phyloP scores from a whole-genome alignment of 352 stramenopile genomes.

The Phytophthora agathidicida region DNA sequence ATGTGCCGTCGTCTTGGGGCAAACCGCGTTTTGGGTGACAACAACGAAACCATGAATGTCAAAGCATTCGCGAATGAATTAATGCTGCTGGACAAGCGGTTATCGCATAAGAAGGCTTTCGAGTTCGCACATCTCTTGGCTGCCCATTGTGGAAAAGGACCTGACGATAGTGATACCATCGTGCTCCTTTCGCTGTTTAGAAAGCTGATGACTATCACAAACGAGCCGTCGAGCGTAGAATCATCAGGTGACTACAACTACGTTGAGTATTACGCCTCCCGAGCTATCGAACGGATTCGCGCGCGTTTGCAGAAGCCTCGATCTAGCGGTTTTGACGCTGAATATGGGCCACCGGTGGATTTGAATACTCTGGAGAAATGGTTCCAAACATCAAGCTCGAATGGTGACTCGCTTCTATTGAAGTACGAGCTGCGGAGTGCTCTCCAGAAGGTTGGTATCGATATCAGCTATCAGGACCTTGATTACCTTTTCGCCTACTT shows the following conservation, averaged over 20 bases:
- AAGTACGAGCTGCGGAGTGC: constrained; percentile 71
- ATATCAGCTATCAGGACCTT: constrained; percentile 67
- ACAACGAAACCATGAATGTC: constrained; percentile 64
- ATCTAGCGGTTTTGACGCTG: constrained; percentile 1
- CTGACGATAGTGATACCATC: constrained; percentile 29
- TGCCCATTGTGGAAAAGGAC: constrained; percentile 7
- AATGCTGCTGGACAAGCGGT: constrained; percentile 40
- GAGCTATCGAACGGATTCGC: constrained; percentile 35
- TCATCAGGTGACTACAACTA: constrained; percentile 10
- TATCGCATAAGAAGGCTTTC: constrained; percentile 42
- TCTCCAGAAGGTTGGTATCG: constrained; percentile 58
- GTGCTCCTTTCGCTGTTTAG: constrained; percentile 28
- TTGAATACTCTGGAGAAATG: constrained; percentile 52
- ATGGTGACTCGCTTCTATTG: constrained; percentile 49
- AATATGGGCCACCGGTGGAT: constrained; percentile 4
- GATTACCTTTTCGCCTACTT: constrained; percentile 77
- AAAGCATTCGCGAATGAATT: constrained; percentile 57
- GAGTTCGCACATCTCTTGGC: constrained; percentile 35
- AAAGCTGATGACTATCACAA: constrained; percentile 2
- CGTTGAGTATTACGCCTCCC: constrained; percentile 16
- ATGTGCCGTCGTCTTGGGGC: constrained; percentile 54
- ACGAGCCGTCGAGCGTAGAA: not conserved
- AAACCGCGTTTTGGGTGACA: constrained; percentile 64
- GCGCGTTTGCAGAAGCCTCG: constrained; percentile 10
- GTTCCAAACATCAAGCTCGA: constrained; percentile 43